Percentiles rank a stretch among this genome's conserved stretches.
These are phyloP conservation scores for Hordeum marinum DNA, from an alignment of 176 grass and related monocot species.

Conservation along the genomic window DNA sequence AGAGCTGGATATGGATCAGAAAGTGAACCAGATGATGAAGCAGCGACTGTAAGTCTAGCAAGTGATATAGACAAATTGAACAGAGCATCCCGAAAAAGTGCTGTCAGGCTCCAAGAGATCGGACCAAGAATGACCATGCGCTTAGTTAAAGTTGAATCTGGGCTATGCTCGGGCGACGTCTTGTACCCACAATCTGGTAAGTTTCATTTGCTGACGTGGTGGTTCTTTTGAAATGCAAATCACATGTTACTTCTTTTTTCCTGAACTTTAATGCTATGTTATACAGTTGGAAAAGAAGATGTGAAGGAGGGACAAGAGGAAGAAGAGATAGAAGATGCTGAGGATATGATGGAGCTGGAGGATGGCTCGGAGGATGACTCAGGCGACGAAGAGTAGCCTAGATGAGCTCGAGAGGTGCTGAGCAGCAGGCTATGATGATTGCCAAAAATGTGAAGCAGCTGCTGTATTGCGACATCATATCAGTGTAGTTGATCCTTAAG, in stretches of 20 bases:
- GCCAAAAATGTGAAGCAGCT: background rate
- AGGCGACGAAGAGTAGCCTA: slow-evolving; percentile 2
- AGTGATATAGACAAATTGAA: slow-evolving; percentile 78
- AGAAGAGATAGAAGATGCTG: slow-evolving; percentile 9
- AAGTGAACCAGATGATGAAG: slow-evolving; percentile 90
- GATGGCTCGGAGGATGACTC: background rate
- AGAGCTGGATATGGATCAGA: slow-evolving; percentile 95
- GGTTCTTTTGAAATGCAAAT: background rate
- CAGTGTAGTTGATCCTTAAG: background rate
- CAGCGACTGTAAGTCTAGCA: slow-evolving; percentile 59
- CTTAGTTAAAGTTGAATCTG: slow-evolving; percentile 81
- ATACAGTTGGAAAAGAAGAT: slow-evolving; percentile 12
- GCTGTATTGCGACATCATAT: background rate
- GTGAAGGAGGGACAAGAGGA: slow-evolving; percentile 1
- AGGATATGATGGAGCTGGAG: background rate
- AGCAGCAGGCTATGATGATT: background rate
- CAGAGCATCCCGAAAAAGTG: slow-evolving; percentile 71
- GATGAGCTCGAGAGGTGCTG: background rate
- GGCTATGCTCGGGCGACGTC: slow-evolving; percentile 71
- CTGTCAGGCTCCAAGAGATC: slow-evolving; percentile 82
- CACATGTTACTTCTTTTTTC: background rate
- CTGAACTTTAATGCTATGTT: background rate
- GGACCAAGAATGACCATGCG: slow-evolving; percentile 71
- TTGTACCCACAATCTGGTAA: slow-evolving; percentile 74
- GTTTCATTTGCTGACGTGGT: background rate